Percentiles rank a stretch among this genome's conserved stretches.
Evolutionary conservation across 192 early-diverging fungal genomes (phyloP).

Genomic region (Endogone sp.): DNA sequence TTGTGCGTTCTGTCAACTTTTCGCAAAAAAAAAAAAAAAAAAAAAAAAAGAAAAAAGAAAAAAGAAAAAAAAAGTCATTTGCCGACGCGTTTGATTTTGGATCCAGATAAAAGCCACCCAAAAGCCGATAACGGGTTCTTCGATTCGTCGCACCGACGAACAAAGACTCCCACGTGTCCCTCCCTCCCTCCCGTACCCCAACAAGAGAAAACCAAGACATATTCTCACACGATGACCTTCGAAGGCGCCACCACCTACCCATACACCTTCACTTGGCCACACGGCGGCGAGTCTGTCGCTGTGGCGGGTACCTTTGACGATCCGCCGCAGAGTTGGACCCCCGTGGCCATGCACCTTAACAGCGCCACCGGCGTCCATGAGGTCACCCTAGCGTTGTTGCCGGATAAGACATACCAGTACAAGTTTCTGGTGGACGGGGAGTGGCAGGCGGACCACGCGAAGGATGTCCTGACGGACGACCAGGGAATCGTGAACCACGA

Average conservation of each 20-base stretch:
- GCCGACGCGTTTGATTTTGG: too few species aligned
- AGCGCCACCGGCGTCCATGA: neutral
- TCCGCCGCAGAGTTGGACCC: neutral
- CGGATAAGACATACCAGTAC: constrained; percentile 29
- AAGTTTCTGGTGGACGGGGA: constrained; percentile 35
- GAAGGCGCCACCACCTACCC: neutral
- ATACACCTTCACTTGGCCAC: neutral
- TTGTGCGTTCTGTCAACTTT: too few species aligned
- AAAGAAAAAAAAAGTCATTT: too few species aligned
- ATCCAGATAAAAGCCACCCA: too few species aligned
- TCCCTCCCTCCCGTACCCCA: too few species aligned
- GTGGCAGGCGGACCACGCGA: constrained; percentile 22
- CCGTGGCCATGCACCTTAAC: neutral
- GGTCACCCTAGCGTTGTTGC: constrained; percentile 1
- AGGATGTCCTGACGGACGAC: constrained; percentile 36
- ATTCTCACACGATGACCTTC: too few species aligned
- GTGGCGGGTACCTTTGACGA: neutral
- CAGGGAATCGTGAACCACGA: constrained; percentile 55
- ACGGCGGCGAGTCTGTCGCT: neutral
- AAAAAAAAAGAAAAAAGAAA: too few species aligned
- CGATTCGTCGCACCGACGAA: too few species aligned
- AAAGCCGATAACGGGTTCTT: too few species aligned
- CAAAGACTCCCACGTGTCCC: too few species aligned
- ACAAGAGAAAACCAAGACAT: too few species aligned
- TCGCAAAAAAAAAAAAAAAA: too few species aligned